phyloP scores from a whole-genome alignment of 208 protist genomes.

The Strigomonas oncopelti region DNA sequence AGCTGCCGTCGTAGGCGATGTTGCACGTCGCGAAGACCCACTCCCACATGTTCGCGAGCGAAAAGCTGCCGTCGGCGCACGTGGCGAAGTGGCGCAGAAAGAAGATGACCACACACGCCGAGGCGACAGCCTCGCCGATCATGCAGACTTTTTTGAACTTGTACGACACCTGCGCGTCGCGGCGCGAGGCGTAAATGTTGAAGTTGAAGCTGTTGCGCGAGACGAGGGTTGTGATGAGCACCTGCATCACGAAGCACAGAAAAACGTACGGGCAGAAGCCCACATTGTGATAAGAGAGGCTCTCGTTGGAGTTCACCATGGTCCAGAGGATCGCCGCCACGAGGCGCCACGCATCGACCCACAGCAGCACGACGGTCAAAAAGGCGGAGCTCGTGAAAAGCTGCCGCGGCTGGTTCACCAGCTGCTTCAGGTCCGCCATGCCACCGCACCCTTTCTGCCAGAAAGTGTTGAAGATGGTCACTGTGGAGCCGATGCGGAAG shows the following conservation, averaged over 20 bases:
- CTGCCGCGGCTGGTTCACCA: constrained; percentile 18
- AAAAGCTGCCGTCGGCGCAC: constrained; percentile 65
- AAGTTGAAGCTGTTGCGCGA: constrained; percentile 50
- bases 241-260: constrained; percentile 52
- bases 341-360: constrained; percentile 42
- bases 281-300: constrained; percentile 54
- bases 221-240: constrained; percentile 31
- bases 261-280: constrained; percentile 58
- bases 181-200: constrained; percentile 43
- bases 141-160: constrained; percentile 40
- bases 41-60: constrained; percentile 66
- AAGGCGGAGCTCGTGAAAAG: constrained; percentile 52
- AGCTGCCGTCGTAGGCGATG: constrained; percentile 55
- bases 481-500: constrained; percentile 48
- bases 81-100: constrained; percentile 47
- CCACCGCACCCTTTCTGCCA: constrained; percentile 48
- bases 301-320: constrained; percentile 59
- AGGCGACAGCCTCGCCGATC: constrained; percentile 31
- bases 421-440: constrained; percentile 39
- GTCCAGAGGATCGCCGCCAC: constrained; percentile 48
- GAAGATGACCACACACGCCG: constrained; percentile 45
- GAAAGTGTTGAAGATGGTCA: constrained; percentile 57
- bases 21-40: constrained; percentile 63
- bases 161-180: constrained; percentile 37
- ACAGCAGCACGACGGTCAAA: constrained; percentile 41